Base-by-base conservation (phyloP, 192 early-diverging fungal genomes). In the Linnemannia zychae region DNA sequence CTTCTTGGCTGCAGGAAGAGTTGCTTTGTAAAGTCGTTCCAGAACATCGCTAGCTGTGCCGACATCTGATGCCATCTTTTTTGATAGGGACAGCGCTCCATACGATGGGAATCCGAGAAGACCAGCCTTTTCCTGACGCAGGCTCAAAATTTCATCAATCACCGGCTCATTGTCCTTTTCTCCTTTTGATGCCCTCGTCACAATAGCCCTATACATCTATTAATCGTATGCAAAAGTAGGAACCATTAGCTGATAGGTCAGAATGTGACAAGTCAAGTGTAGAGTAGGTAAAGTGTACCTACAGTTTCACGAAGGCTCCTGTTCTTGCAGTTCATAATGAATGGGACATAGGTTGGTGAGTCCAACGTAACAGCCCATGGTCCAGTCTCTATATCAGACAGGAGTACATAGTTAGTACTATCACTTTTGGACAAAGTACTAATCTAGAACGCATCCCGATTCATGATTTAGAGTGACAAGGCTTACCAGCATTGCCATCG, bases 311-410 rank as follows among this genome's bases (percentile, higher is more conserved):
- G 88, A 2, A 93, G 87, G 12, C 72, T 71, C 33, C 92, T 78
- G 77, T 92, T 92, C 22, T 79, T 85, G 76, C 90, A 91, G 78
- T 87, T 90, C 90, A 89, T 91, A 87, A 93, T 89, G 34, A 93
- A 91, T 2, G 92, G 91, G 4, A 86, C 87, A 67, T 85, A 86
- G 9, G 88, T 88, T 6, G 92, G 91, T 22, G 73, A 77, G 75
- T 93, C 92, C 57, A 93, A 60, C 4, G 92, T 93, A 28, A 92
- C 85, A 37, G 87, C 88, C 79, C 89, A 93, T 15, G 88, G 88
- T 18, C 90, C 88, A 2, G 81, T 78, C 20, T 90, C 87, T 80
- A 74, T 4, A 44, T 17, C 0, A 57, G 7, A 36, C 7, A 28
- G 11, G 24, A 28, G 15, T 2, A 63, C 3, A 28, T 12, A 33